A percentile compares a stretch with the other conserved stretches of the same genome.
Evolutionary conservation across 31 red algal genomes (phyloP).

Genomic region (Porphyra umbilicalis): DNA sequence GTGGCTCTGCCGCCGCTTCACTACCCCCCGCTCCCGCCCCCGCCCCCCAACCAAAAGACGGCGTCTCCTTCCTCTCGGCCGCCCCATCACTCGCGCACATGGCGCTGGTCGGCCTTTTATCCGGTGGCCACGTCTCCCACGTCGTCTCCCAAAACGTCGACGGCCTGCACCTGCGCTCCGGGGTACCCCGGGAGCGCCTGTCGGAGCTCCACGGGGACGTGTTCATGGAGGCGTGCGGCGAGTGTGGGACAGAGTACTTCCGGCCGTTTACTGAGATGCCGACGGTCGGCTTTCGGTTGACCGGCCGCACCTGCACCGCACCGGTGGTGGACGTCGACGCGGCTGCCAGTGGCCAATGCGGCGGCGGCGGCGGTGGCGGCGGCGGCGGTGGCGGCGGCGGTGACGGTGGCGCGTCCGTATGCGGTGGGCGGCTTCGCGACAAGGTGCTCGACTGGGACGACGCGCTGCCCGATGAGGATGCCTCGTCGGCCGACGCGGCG

Average conservation of each 20-base stretch:
- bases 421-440: slow-evolving; percentile 19
- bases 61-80: slow-evolving; percentile 41
- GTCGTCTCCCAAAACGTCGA: slow-evolving; percentile 95
- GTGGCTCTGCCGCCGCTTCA: no score
- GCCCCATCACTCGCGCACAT: slow-evolving; percentile 71
- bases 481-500: slow-evolving; percentile 23
- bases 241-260: slow-evolving; percentile 27
- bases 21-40: neutral
- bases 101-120: slow-evolving; percentile 40
- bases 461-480: slow-evolving; percentile 56
- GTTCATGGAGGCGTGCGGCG: slow-evolving; percentile 61
- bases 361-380: no score
- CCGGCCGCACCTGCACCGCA: slow-evolving; percentile 16
- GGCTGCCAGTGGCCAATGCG: neutral
- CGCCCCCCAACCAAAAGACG: slow-evolving; percentile 4
- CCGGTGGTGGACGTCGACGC: neutral
- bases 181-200: slow-evolving; percentile 41
- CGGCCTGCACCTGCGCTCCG: slow-evolving; percentile 71
- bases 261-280: slow-evolving; percentile 29
- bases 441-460: slow-evolving; percentile 92
- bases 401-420: neutral
- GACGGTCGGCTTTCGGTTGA: slow-evolving; percentile 53
- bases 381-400: neutral
- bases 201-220: slow-evolving; percentile 88
- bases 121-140: slow-evolving; percentile 25